A percentile compares a stretch with the other conserved stretches of the same genome.
Conservation (phyloP, 352 stramenopile species). For the Phytophthora brassicae region DNA sequence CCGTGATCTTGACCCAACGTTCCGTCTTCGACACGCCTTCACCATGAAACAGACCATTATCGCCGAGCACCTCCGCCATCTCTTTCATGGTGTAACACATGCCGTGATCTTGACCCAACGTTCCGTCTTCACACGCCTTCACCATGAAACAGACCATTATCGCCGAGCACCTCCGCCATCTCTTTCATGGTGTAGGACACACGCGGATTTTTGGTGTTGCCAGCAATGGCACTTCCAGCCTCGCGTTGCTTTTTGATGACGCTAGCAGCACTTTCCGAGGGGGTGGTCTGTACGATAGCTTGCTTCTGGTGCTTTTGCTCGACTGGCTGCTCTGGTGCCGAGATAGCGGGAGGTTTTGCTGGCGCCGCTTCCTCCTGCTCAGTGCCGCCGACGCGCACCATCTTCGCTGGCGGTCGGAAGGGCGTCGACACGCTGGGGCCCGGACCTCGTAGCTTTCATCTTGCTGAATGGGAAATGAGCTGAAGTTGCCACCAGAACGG, state of each 20-base stretch:
- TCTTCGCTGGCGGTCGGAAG: too few species aligned
- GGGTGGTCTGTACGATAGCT: too few species aligned
- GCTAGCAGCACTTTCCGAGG: too few species aligned
- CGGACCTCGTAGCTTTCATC: too few species aligned
- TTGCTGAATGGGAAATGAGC: too few species aligned
- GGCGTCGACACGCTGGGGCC: too few species aligned
- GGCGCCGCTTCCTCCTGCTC: too few species aligned
- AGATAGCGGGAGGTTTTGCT: too few species aligned
- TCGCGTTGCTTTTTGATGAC: background rate
- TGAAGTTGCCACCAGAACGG: too few species aligned
- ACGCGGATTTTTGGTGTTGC: background rate
- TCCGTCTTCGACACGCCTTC: background rate
- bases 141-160: background rate
- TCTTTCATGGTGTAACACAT: background rate
- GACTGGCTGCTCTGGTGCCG: too few species aligned
- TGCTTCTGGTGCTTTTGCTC: too few species aligned
- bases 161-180: background rate
- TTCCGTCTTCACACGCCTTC: background rate
- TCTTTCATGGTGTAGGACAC: background rate
- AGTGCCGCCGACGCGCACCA: too few species aligned
- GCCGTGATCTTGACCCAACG: slow-evolving; percentile 3
- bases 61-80: background rate
- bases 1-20: slow-evolving; percentile 1
- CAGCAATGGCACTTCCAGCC: background rate
- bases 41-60: background rate